These are phyloP conservation scores for Dendrobium officinale DNA, from an alignment of 106 monocot species.

Conservation along the genomic window DNA sequence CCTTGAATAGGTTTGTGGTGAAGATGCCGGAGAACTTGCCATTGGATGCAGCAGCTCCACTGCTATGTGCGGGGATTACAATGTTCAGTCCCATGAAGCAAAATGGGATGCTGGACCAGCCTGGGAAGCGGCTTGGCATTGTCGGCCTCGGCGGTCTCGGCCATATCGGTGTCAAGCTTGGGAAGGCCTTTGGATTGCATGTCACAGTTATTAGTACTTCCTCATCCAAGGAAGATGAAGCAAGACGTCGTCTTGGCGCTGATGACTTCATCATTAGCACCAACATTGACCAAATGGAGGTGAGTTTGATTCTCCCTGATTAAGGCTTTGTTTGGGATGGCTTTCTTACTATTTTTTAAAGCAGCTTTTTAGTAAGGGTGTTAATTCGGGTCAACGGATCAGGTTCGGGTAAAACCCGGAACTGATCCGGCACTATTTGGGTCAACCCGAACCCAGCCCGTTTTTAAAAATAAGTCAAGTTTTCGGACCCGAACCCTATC, in stretches of 20 bases:
- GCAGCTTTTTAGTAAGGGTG: too few relatives aligned
- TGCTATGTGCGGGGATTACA: constrained; percentile 64
- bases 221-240: constrained; percentile 47
- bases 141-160: constrained; percentile 70
- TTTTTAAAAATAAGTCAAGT: too few relatives aligned
- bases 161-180: constrained; percentile 59
- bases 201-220: constrained; percentile 73
- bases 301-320: not conserved
- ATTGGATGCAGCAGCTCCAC: constrained; percentile 44
- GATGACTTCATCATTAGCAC: constrained; percentile 55
- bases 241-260: constrained; percentile 33
- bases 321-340: too few relatives aligned
- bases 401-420: too few relatives aligned
- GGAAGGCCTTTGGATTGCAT: constrained; percentile 49
- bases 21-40: constrained; percentile 43
- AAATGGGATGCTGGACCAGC: constrained; percentile 35
- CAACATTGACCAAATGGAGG: constrained; percentile 40
- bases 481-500: too few relatives aligned
- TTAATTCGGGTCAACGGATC: too few relatives aligned
- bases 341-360: too few relatives aligned
- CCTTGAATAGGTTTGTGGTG: constrained; percentile 28
- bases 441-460: too few relatives aligned
- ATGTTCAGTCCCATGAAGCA: constrained; percentile 67
- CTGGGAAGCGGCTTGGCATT: constrained; percentile 50
- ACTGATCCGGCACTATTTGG: too few relatives aligned